These are phyloP conservation scores for Trichoderma atrobrunneum DNA, from an alignment of 2,329 filamentous ascomycete genomes.

Conservation along the genomic window DNA sequence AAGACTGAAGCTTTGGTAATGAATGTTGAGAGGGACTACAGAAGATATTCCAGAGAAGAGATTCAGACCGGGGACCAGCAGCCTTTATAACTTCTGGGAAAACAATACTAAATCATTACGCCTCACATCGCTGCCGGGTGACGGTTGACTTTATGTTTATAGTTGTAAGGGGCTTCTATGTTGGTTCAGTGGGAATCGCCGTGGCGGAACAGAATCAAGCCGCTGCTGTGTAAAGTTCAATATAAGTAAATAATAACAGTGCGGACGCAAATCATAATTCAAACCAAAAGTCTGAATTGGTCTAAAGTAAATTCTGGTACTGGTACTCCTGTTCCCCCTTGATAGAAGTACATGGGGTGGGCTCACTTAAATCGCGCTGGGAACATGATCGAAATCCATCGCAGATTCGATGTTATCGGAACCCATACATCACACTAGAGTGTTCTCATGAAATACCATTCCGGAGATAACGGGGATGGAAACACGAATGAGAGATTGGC, in stretches of 20 bases:
- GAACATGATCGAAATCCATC: background rate
- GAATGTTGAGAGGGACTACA: background rate
- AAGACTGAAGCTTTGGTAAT: background rate
- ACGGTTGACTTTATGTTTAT: background rate
- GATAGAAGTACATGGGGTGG: background rate
- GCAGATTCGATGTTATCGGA: background rate
- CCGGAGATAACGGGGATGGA: background rate
- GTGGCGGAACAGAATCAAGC: background rate
- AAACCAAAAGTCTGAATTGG: background rate
- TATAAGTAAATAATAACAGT: background rate
- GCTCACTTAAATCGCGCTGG: background rate
- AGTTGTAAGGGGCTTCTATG: background rate
- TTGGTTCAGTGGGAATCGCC: too few species aligned
- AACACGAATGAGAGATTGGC: background rate
- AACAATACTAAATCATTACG: background rate
- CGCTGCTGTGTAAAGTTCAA: background rate
- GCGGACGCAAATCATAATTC: background rate
- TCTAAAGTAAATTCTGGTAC: background rate
- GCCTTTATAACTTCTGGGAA: background rate
- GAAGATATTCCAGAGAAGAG: background rate
- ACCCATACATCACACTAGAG: background rate
- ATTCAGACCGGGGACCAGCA: background rate
- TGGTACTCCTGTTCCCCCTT: background rate
- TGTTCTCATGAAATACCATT: too few species aligned
- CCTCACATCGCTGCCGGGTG: background rate